A percentile compares a stretch with the other conserved stretches of the same genome.
These are phyloP conservation scores for Cryptococcus depauperatus DNA, from an alignment of 1,284 basidiomycete species.

Conservation along the genomic window DNA sequence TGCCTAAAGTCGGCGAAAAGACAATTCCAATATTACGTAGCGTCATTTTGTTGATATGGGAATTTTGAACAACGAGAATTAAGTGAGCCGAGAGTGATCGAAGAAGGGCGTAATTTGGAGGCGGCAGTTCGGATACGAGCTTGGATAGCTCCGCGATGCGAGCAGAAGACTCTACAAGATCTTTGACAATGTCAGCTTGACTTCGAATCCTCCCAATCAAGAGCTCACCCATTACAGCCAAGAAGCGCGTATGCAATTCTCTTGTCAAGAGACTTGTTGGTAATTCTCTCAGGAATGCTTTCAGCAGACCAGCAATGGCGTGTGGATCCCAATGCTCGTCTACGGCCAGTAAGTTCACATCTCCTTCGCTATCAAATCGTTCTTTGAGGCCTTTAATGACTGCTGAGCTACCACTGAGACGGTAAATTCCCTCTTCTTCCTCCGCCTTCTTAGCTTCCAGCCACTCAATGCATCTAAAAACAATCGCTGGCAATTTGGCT, in stretches of 20 bases:
- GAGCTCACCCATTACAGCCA: constrained; percentile 76
- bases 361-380: constrained; percentile 89
- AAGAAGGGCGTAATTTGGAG: constrained; percentile 88
- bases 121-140: constrained; percentile 76
- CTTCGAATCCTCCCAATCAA: neutral
- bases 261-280: constrained; percentile 85
- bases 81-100: constrained; percentile 91
- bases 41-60: constrained; percentile 92
- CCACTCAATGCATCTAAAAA: constrained; percentile 88
- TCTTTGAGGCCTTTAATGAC: constrained; percentile 92
- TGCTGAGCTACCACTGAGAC: constrained; percentile 82
- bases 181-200: constrained; percentile 46
- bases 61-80: constrained; percentile 87
- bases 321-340: constrained; percentile 93
- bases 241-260: constrained; percentile 77
- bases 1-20: constrained; percentile 88
- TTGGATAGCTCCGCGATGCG: constrained; percentile 76
- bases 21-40: constrained; percentile 98
- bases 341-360: constrained; percentile 72
- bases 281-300: constrained; percentile 80
- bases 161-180: constrained; percentile 78
- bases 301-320: constrained; percentile 85
- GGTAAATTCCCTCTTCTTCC: constrained; percentile 95
- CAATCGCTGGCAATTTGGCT: constrained; percentile 82
- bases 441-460: constrained; percentile 84